These are phyloP conservation scores for Colletotrichum ledebouriae DNA, from an alignment of 2,329 filamentous ascomycete species.

Conservation along the genomic window DNA sequence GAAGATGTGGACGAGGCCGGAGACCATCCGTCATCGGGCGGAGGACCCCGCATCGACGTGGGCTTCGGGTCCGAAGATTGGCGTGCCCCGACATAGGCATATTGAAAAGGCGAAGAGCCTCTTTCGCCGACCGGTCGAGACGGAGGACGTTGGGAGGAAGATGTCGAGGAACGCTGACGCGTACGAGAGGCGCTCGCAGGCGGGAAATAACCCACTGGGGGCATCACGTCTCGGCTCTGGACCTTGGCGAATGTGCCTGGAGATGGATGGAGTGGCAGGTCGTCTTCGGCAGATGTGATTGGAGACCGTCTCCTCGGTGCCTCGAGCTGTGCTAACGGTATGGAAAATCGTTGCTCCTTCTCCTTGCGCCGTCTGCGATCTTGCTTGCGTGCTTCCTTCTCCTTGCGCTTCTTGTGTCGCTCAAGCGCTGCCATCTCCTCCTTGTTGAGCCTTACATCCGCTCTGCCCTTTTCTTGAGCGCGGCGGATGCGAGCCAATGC, in stretches of 20 bases:
- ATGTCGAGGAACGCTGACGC: conserved; percentile 58
- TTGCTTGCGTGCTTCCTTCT: conserved; percentile 58
- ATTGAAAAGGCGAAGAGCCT: conserved; percentile 59
- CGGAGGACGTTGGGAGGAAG: conserved; percentile 55
- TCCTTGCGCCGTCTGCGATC: conserved; percentile 56
- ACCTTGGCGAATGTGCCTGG: conserved; percentile 54
- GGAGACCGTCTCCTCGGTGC: conserved; percentile 54
- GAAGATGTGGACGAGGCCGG: conserved; percentile 49
- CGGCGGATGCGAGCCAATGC: conserved; percentile 85
- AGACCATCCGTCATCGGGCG: conserved; percentile 50
- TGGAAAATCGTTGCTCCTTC: conserved; percentile 62
- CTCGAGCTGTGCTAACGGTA: conserved; percentile 67
- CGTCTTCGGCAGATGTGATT: conserved; percentile 50
- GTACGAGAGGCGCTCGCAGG: conserved; percentile 58
- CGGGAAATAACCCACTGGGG: conserved; percentile 66
- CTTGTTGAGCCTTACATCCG: conserved; percentile 83
- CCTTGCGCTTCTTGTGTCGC: conserved; percentile 72
- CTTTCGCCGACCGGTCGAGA: conserved; percentile 52
- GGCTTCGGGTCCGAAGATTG: conserved; percentile 60
- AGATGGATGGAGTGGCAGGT: conserved; percentile 55
- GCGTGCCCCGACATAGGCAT: conserved; percentile 58
- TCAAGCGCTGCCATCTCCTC: conserved; percentile 87
- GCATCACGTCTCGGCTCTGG: conserved; percentile 54
- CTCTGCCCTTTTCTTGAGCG: conserved; percentile 81
- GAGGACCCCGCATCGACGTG: conserved; percentile 50